Conservation (phyloP, 257 asterid genomes). For the Handroanthus guayacan region DNA sequence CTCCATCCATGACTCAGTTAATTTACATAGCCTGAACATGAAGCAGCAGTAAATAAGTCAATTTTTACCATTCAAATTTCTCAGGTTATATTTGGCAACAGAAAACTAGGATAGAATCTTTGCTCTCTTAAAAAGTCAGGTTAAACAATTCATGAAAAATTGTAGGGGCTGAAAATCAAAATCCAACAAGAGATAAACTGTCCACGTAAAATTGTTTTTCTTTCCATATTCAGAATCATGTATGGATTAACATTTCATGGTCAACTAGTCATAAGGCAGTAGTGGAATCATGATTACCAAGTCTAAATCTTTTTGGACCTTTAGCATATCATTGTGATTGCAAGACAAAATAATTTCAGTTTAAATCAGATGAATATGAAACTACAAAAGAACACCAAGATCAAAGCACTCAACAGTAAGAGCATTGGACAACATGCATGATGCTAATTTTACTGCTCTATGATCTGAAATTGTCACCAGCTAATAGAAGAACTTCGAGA, state of each 20-base stretch:
- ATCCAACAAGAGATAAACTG: conserved; percentile 19
- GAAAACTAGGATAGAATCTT: conserved; percentile 5
- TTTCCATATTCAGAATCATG: neutral
- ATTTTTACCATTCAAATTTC: conserved; percentile 13
- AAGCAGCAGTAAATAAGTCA: conserved; percentile 34
- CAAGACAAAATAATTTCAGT: conserved; percentile 18
- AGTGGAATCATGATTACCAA: neutral
- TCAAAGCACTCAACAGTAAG: neutral
- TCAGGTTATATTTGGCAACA: conserved; percentile 23
- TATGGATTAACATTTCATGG: conserved; percentile 6
- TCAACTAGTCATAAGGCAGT: neutral
- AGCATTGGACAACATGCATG: neutral
- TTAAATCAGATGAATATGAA: neutral
- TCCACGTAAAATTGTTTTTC: neutral
- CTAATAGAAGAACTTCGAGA: conserved; percentile 22
- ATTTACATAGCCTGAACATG: conserved; percentile 76
- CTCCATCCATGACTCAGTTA: conserved; percentile 96
- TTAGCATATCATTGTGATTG: conserved; percentile 16
- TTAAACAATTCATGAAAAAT: conserved; percentile 19
- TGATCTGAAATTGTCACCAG: conserved; percentile 27
- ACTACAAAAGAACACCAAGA: neutral
- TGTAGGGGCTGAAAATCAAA: conserved; percentile 7
- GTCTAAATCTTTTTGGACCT: conserved; percentile 12
- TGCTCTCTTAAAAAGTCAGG: neutral
- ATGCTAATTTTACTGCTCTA: conserved; percentile 15